Base-by-base conservation (phyloP, 805 yeast genomes). In the Saturnispora gosingensis region DNA sequence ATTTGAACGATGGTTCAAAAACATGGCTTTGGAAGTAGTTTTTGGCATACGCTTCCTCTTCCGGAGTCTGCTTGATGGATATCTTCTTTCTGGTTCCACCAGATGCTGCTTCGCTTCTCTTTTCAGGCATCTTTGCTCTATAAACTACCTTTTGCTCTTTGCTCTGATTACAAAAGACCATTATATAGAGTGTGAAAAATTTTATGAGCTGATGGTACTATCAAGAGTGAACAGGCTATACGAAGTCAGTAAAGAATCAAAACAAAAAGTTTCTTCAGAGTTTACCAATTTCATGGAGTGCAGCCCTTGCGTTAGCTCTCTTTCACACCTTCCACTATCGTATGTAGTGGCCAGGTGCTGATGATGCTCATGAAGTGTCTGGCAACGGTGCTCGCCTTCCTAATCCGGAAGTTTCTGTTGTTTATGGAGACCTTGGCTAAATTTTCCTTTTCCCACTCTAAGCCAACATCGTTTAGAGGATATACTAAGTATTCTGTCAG, bases 1-100 rank as follows among this genome's bases (percentile, higher is more conserved):
- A 56, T 58, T 67, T 69, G 57, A 74, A 77, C 2, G 67, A 54
- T 1, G 62, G 58, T 25, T 76, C 76, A 48, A 66, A 65, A 15
- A 67, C 53, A 48, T 65, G 65, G 0, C 55, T 46, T 46, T 67
- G 68, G 43, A 67, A 66, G 38, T 65, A 65, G 15, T 56, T 55
- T n/a, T 54, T 61, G 3, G 71, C 68, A 32, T 57, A 49, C 6
- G 56, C 57, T 54, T 67, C 70, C 45, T 67, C 68, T 49, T 67
- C 68, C 13, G 66, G 58, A 1, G 70, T 59, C 48, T 67, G 70
- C 35, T 57, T 61, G 48, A 67, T 63, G 1, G 61, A 52, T 2
- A 57, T 55, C 52, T 60, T 59, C 48, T 63, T 54, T 40, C 46
- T 48, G 8, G 43, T n/a, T 9, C 18, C 20, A 15, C 8, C 36